Evolutionary conservation across 331 rosid genomes (phyloP), one percentile per base, ranked within the genome.

Genomic region (Arachis monticola): DNA sequence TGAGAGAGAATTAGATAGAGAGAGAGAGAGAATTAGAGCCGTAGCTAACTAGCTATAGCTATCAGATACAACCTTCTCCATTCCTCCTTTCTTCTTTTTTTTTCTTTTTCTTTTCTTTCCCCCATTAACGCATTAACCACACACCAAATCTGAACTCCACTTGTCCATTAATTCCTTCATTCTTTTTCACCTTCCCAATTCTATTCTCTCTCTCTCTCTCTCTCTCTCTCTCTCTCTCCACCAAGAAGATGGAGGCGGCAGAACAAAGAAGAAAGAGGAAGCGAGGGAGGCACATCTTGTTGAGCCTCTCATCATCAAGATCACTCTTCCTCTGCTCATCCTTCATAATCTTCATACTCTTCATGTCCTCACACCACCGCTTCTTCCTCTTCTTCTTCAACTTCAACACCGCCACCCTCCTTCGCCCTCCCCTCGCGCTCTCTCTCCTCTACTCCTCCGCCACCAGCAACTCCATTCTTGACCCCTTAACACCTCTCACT

Each of bases 191-290:
- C 58, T 2, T 12, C 32, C 41, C 41, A 38, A 38, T 38, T 38
- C 41, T 5, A 38, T 38, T 38, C 31, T 69, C n/a, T 12, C 27
- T 27, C 30, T 27, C 30, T 38, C 31, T 69, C n/a, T 12, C 22
- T 27, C 62, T 52, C 57, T 55, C 30, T 38, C 31, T 69, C n/a
- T 12, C 27, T 27, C 62, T 52, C 57, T 55, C 30, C 30, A 27
- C 30, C 30, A 27, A 27, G 30, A 42, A 62, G 17, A 91, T 91
- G 98, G 98, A 93, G 5, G 38, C 87, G 31, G 38, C 88, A 38
- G 96, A 92, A 63, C 91, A 83, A 47, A 79, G 88, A n/a, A 79
- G 96, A 17, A 94, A 86, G 78, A 80, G 92, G 68, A 92, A 90
- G 85, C 87, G 92, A 1, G 82, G 69, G 1, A 79, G 86, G 77